A percentile compares a stretch with the other conserved stretches of the same genome.
Conservation (phyloP, 257 asterid species). For the Solanum bukasovii region DNA sequence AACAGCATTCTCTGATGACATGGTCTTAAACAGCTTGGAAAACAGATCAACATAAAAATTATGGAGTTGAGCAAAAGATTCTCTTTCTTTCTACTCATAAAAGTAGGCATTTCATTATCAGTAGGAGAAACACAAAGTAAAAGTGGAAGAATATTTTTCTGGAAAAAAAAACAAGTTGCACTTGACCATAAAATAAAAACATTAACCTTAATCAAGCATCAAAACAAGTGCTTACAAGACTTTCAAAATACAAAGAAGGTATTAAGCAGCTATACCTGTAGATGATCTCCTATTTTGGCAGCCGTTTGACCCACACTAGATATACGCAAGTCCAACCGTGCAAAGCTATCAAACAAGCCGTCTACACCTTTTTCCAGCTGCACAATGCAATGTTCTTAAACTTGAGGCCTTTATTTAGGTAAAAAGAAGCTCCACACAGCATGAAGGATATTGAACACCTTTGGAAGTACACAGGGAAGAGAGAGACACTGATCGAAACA, state of each 20-base stretch:
- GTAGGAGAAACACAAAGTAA: background rate
- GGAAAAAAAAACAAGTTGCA: background rate
- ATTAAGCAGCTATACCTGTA: slow-evolving; percentile 42
- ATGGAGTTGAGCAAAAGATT: background rate
- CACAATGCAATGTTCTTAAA: slow-evolving; percentile 5
- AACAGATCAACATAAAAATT: background rate
- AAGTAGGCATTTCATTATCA: background rate
- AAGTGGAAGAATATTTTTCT: background rate
- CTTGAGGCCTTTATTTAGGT: background rate
- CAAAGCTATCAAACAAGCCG: slow-evolving; percentile 90
- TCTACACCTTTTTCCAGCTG: slow-evolving; percentile 99
- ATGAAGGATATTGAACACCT: background rate
- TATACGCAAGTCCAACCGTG: slow-evolving; percentile 91
- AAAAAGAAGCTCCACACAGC: background rate
- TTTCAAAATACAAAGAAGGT: background rate
- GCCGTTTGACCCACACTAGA: slow-evolving; percentile 99
- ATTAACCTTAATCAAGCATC: background rate
- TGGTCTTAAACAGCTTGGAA: background rate
- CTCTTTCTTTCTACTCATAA: background rate
- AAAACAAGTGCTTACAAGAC: background rate
- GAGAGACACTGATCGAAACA: background rate
- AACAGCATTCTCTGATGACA: background rate
- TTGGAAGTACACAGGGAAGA: background rate
- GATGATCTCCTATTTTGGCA: slow-evolving; percentile 97
- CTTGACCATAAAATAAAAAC: background rate